Conservation (phyloP, 2,329 filamentous ascomycete species). For the Fonsecaea nubica region DNA sequence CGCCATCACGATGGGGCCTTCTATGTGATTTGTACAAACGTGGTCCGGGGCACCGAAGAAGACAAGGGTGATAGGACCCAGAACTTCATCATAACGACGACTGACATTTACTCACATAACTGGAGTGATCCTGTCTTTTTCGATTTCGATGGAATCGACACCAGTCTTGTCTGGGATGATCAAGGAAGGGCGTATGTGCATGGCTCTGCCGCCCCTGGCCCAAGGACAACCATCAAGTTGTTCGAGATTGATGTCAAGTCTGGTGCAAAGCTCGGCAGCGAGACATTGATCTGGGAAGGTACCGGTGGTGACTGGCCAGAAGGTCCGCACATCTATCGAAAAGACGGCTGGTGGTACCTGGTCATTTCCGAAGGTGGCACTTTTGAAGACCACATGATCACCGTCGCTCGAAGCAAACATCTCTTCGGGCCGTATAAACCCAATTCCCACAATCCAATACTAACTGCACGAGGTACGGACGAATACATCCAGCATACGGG, state of each 20-base stretch:
- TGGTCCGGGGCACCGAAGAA: conserved; percentile 40
- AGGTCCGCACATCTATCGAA: conserved; percentile 62
- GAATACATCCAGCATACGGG: conserved; percentile 41
- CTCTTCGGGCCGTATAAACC: conserved; percentile 58
- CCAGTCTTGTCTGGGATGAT: conserved; percentile 57
- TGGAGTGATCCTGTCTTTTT: conserved; percentile 54
- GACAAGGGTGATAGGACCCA: conserved; percentile 43
- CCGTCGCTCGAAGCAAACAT: conserved; percentile 53
- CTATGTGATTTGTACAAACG: conserved; percentile 54
- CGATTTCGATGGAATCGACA: conserved; percentile 51
- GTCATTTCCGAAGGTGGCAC: conserved; percentile 63
- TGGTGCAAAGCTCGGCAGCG: conserved; percentile 44
- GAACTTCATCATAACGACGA: conserved; percentile 52
- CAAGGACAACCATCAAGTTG: conserved; percentile 36
- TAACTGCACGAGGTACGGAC: conserved; percentile 49
- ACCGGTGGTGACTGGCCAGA: conserved; percentile 56
- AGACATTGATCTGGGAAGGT: conserved; percentile 54
- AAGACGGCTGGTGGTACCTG: conserved; percentile 61
- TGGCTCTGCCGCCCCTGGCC: conserved; percentile 40
- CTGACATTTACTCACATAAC: conserved; percentile 50
- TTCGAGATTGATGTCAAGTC: conserved; percentile 45
- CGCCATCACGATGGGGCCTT: conserved; percentile 54
- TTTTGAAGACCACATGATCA: conserved; percentile 57
- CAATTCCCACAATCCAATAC: conserved; percentile 53
- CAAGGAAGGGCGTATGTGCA: conserved; percentile 50